These are phyloP conservation scores for Isatis tinctoria DNA, from an alignment of 345 rosid species.

Conservation along the genomic window DNA sequence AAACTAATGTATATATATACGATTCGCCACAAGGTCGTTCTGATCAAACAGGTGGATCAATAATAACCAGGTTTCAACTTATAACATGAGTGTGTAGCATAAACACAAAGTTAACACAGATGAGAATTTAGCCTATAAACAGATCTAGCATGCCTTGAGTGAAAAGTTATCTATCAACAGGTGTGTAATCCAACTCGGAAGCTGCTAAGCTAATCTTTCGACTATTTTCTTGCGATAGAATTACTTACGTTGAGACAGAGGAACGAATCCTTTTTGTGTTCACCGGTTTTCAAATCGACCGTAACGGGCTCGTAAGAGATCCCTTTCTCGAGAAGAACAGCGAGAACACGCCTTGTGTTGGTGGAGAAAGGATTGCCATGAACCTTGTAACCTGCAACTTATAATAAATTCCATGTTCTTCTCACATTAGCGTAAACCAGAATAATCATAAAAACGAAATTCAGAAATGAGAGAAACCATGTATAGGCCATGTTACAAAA, in stretches of 20 bases:
- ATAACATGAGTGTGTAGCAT: background rate
- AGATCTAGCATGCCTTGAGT: conserved; percentile 1
- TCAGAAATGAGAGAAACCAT: background rate
- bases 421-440: background rate
- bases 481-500: background rate
- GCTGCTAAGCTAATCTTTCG: background rate
- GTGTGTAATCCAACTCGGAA: background rate
- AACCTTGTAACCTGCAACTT: conserved; percentile 35
- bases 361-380: conserved; percentile 43
- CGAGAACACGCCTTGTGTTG: conserved; percentile 43
- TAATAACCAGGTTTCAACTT: background rate
- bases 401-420: background rate
- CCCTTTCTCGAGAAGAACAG: conserved; percentile 54
- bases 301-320: conserved; percentile 45
- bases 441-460: conserved; percentile 1
- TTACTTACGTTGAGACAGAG: conserved; percentile 49
- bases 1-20: background rate
- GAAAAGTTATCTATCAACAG: conserved; percentile 2
- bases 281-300: conserved; percentile 45
- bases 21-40: too few relatives aligned
- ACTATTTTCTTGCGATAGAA: background rate
- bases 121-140: background rate
- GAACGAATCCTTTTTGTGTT: conserved; percentile 49
- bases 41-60: background rate
- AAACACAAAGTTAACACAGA: background rate